These are phyloP conservation scores for Neurospora sp. DNA, from an alignment of 495 filamentous ascomycete species.

Conservation along the genomic window DNA sequence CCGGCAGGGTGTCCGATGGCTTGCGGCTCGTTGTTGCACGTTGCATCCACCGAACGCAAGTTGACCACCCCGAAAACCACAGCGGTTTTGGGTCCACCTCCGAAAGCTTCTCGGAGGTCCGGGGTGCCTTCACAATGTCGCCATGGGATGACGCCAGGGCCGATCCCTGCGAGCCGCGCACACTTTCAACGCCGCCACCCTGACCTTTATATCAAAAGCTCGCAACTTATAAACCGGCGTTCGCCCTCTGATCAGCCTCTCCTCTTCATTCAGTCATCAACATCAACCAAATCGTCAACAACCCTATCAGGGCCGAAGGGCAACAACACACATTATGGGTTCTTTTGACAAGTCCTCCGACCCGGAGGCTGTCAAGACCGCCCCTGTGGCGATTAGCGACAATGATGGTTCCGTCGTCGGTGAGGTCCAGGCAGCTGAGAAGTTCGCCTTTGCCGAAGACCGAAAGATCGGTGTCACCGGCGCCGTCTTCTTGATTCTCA, in stretches of 20 bases:
- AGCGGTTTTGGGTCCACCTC: background rate
- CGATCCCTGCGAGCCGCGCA: background rate
- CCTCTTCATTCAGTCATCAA: background rate
- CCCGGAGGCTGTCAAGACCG: background rate
- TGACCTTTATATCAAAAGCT: background rate
- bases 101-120: background rate
- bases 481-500: slow-evolving; percentile 44
- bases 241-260: background rate
- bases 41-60: background rate
- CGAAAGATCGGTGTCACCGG: slow-evolving; percentile 41
- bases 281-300: background rate
- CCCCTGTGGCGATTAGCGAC: slow-evolving; percentile 3
- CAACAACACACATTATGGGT: slow-evolving; percentile 7
- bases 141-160: background rate
- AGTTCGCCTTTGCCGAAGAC: slow-evolving; percentile 37
- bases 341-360: slow-evolving; percentile 8
- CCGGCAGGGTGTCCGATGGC: background rate
- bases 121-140: background rate
- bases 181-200: background rate
- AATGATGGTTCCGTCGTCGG: slow-evolving; percentile 7
- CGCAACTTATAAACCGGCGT: slow-evolving; percentile 2
- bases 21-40: background rate
- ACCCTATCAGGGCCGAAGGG: background rate
- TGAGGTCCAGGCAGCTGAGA: slow-evolving; percentile 23
- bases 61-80: background rate